Evolutionary conservation across 495 filamentous ascomycete species (phyloP), one percentile per base, ranked within the genome.

Genomic region (Penicillium coffeae): DNA sequence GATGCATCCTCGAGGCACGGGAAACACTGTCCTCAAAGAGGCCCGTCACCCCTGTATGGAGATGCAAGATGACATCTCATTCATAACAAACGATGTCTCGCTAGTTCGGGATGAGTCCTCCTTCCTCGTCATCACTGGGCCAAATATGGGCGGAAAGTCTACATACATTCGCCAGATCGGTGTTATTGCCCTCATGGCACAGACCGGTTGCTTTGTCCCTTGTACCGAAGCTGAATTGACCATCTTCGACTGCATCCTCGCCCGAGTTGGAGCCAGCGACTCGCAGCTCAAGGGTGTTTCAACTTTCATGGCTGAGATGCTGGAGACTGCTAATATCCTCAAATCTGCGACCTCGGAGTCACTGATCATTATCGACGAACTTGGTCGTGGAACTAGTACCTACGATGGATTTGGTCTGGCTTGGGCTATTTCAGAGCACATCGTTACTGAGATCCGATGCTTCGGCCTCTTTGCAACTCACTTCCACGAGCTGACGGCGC

Each of bases 301-400:
- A 34, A 99, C 93, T 0, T 99, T 99, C 75, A 99, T 99, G 94
- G 94, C 94, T 0, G 93, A 99, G 72, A 99, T 99, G 93, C 79
- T 99, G 20, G 93, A 99, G 62, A 99, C 93, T 0, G 89, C 93
- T 47, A 96, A 96, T 59, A 99, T 99, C 52, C 86, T 99, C 62
- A 97, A 97, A 70, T 91, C 88, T 3, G 93, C 93, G 3, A 97
- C 93, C 1, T 84, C 84, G 7, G 93, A 97, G 58, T 91, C 86
- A 4, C 76, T 99, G 42, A 95, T 99, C 64, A 96, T 99, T 69
- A 95, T 97, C 58, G 94, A 99, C 69, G 93, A 99, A 69, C 83
- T 99, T n/a, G 93, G 93, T 21, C 87, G 93, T 47, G 93, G 93
- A 42, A 99, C 93, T 1, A 96, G 90, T 51, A 99, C 94, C 0